A percentile compares a stretch with the other conserved stretches of the same genome.
phyloP scores from a whole-genome alignment of 2,329 filamentous ascomycete genomes.

The Penicillium sp. region DNA sequence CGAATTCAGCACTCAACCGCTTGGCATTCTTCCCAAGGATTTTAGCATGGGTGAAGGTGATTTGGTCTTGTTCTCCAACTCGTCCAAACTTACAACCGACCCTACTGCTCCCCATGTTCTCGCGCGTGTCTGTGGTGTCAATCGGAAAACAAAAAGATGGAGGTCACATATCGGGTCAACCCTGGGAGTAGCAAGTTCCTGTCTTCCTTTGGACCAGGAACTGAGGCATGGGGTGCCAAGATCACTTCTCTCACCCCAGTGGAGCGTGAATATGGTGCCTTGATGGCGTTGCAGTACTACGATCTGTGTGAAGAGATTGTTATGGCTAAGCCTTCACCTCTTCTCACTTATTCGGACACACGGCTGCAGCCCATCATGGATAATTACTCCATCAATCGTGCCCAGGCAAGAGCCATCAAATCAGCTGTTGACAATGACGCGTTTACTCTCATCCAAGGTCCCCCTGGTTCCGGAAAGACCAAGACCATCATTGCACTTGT shows the following conservation, averaged over 20 bases:
- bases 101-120: conserved; percentile 73
- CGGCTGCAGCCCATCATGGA: conserved; percentile 66
- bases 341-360: conserved; percentile 75
- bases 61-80: conserved; percentile 79
- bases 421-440: conserved; percentile 94
- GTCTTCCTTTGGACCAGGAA: conserved; percentile 64
- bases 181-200: conserved; percentile 60
- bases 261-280: conserved; percentile 89
- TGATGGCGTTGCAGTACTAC: conserved; percentile 90
- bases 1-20: conserved; percentile 83
- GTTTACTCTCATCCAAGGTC: conserved; percentile 93
- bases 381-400: conserved; percentile 81
- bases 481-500: conserved; percentile 98
- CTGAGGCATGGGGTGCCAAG: conserved; percentile 71
- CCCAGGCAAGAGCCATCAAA: conserved; percentile 86
- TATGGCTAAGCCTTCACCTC: conserved; percentile 82
- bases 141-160: conserved; percentile 76
- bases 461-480: conserved; percentile 95
- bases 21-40: conserved; percentile 67
- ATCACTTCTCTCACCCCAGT: conserved; percentile 92
- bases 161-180: conserved; percentile 82
- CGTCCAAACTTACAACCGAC: conserved; percentile 66
- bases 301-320: conserved; percentile 92
- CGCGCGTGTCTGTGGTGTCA: conserved; percentile 76
- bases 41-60: conserved; percentile 77